phyloP scores from a whole-genome alignment of 768 basidiomycete species.

The Mycena alexandri region DNA sequence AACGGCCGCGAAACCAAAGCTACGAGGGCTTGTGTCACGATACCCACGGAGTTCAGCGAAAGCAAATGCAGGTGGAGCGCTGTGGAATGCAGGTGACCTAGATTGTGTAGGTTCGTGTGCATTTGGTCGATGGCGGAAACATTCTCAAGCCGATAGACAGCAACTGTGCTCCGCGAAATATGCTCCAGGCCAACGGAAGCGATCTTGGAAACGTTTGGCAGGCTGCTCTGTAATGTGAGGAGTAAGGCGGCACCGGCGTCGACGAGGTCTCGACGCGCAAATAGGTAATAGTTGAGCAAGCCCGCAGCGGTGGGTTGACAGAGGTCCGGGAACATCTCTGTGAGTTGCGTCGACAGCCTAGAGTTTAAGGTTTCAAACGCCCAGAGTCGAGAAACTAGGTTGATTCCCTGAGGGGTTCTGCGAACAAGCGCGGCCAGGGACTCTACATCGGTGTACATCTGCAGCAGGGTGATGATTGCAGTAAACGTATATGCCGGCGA shows the following conservation, averaged over 20 bases:
- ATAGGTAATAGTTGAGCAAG: not conserved
- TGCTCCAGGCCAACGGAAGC: slow-evolving; percentile 16
- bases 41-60: slow-evolving; percentile 8
- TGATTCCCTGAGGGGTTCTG: not conserved
- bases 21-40: slow-evolving; percentile 14
- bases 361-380: not conserved
- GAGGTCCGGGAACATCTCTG: slow-evolving; percentile 16
- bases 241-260: not conserved
- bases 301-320: slow-evolving; percentile 14
- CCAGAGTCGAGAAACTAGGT: slow-evolving; percentile 22
- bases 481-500: slow-evolving; percentile 28
- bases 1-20: slow-evolving; percentile 10
- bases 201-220: not conserved
- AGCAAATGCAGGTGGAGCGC: slow-evolving; percentile 4
- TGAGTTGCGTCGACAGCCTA: slow-evolving; percentile 11
- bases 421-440: slow-evolving; percentile 18
- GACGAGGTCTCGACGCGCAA: not conserved
- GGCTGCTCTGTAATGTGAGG: not conserved
- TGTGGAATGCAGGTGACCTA: slow-evolving; percentile 19
- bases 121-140: not conserved
- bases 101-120: slow-evolving; percentile 4
- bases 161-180: not conserved
- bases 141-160: not conserved
- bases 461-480: slow-evolving; percentile 19
- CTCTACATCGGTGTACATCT: slow-evolving; percentile 19